Base-by-base conservation (phyloP, 2,329 filamentous ascomycete species). In the Emericellopsis cladophorae region DNA sequence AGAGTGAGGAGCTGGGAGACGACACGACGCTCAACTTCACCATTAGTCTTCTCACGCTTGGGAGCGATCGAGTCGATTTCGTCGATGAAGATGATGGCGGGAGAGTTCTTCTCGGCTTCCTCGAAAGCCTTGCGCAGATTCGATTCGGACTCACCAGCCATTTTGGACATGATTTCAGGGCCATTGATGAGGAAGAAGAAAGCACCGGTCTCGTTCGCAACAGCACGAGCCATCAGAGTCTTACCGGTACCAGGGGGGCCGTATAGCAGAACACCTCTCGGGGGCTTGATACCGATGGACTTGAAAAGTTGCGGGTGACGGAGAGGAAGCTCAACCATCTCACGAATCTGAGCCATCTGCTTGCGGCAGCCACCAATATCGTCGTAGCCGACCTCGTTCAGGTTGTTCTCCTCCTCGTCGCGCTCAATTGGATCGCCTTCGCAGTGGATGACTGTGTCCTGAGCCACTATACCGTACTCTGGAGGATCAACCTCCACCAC, bases 101-200 rank as follows among this genome's bases (percentile, higher is more conserved):
- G 92, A 0, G 90, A 95, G 71, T 96, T 96, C 81, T 96, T 96
- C 73, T 96, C 90, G 35, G 92, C 92, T 70, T 96, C 92, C 64
- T 96, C 92, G 55, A 98, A 98, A n/a, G 92, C 92, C 70, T 96
- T 96, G 55, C 92, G 84, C 51, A 98, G 67, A 64, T 96, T 96
- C 45, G 90, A 96, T 65, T 96, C 92, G 44, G 92, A 96, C 67
- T 98, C 92, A 77, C 92, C 92, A 45, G 92, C 92, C 92, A 96
- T 96, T 79, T 96, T 96, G 44, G 90, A 95, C 92, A 98, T 96
- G 70, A 98, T 96, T 64, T 96, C 92, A 40, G 92, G 92, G 49
- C 92, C 90, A 67, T 96, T 96, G 77, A 98, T 96, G 48, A 96
- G 69, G 79, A 98, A 96, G 72, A 98, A 98, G 73, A 96, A 96